Conservation (phyloP, 441 rosid genomes). For the Populus hybrid region DNA sequence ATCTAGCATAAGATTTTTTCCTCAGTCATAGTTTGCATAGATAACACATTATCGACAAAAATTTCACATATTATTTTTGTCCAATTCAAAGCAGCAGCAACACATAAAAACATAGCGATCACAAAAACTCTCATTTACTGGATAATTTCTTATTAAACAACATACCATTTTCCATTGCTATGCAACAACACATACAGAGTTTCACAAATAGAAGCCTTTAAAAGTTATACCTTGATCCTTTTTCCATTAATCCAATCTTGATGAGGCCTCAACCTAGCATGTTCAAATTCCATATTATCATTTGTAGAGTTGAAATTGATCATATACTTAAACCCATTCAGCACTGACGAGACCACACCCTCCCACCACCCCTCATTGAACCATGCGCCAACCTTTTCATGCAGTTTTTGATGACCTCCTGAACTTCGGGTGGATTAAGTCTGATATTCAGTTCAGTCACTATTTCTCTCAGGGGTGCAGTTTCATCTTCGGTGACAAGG, state of each 20-base stretch:
- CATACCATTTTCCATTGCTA: too few species aligned
- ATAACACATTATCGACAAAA: too few species aligned
- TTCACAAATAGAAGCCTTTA: not conserved
- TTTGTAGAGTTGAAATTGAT: conserved; percentile 46
- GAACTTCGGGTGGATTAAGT: conserved; percentile 45
- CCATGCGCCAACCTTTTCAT: conserved; percentile 63
- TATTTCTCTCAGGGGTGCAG: conserved; percentile 55
- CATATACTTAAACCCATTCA: conserved; percentile 32
- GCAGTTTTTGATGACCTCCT: conserved; percentile 27
- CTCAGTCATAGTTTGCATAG: not conserved
- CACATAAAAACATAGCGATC: too few species aligned
- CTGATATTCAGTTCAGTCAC: conserved; percentile 38
- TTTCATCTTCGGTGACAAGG: conserved; percentile 63
- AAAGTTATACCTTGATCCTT: conserved; percentile 48
- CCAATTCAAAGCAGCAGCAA: too few species aligned
- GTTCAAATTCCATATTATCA: conserved; percentile 41
- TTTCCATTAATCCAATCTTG: conserved; percentile 62
- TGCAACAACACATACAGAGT: too few species aligned
- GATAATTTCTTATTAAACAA: too few species aligned
- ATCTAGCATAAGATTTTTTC: not conserved
- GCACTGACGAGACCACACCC: conserved; percentile 49
- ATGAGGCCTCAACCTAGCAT: conserved; percentile 51
- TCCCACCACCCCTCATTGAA: conserved; percentile 90
- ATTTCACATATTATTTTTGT: too few species aligned
- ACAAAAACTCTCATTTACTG: not conserved